Base-by-base conservation (phyloP, 2,329 filamentous ascomycete genomes). In the Celoporthe dispersa region DNA sequence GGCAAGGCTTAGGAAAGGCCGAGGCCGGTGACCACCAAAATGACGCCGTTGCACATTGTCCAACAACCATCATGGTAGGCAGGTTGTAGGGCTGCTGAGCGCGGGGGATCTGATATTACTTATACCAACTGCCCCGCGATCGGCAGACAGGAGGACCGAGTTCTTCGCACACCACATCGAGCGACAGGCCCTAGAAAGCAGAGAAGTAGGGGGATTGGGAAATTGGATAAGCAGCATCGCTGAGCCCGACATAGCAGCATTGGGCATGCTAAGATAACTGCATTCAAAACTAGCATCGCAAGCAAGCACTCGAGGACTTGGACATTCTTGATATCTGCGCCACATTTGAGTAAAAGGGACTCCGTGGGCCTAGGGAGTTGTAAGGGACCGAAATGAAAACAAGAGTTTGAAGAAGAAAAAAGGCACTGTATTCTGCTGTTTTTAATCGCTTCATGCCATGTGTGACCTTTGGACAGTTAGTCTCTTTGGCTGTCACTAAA, bases 331-430 rank as follows among this genome's bases (percentile, higher is more conserved):
- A 33, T n/a, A 12, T 37, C 22, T 60, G 31, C 6, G 31, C 57
- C 57, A 14, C 11, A 37, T 19, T 14, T 37, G 31, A n/a, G 31
- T 22, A 37, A 19, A 12, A 35, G 53, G 44, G 41, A 44, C 51
- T 66, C 62, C 51, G 25, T 28, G 37, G 61, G 61, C n/a, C 44
- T n/a, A 65, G 19, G 68, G 68, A 64, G 60, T 60, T 48, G 9
- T 35, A 67, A 37, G 41, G 51, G 31, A 55, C 62, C 59, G 64
- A 31, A 60, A 64, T 70, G 33, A 33, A 14, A 68, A 25, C 14
- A 68, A 22, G 28, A 33, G 19, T 39, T 39, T 8, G 37, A 2
- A 61, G 22, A n/a, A 5, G 22, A 5, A 19, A 22, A 35, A 3
- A 35, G 12, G 37, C 37, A 7, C 37, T 39, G 37, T 7, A 39